Conservation (phyloP, 2,329 filamentous ascomycete species). For the Didymella sp. region DNA sequence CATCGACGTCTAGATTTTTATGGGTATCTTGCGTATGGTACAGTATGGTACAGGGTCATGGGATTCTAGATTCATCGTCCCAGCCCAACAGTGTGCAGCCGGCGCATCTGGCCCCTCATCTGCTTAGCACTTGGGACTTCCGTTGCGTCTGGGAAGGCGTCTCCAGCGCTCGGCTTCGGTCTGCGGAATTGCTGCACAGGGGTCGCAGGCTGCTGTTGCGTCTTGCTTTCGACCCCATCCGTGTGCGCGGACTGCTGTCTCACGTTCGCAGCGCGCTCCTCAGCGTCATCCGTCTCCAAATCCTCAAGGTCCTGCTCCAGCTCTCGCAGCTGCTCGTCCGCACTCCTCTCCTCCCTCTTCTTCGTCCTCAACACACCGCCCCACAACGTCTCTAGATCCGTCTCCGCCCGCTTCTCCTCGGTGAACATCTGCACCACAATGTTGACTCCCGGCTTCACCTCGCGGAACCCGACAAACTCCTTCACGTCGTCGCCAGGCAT, state of each 20-base stretch:
- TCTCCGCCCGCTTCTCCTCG: slow-evolving; percentile 70
- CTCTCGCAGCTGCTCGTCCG: slow-evolving; percentile 38
- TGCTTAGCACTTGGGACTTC: slow-evolving; percentile 13
- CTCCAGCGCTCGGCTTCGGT: slow-evolving; percentile 32
- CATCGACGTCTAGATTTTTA: background rate
- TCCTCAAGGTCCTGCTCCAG: slow-evolving; percentile 33
- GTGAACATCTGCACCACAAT: slow-evolving; percentile 76
- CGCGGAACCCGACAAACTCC: slow-evolving; percentile 79
- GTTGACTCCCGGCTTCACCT: slow-evolving; percentile 61
- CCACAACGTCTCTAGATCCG: slow-evolving; percentile 72
- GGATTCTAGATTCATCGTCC: background rate
- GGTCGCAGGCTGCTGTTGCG: slow-evolving; percentile 4
- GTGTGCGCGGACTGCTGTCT: background rate
- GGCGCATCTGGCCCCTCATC: slow-evolving; percentile 28
- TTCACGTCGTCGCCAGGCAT: slow-evolving; percentile 49
- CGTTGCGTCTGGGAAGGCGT: slow-evolving; percentile 33
- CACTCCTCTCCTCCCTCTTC: slow-evolving; percentile 47
- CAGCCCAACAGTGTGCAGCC: slow-evolving; percentile 40
- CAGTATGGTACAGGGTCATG: background rate
- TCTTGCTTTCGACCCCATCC: background rate
- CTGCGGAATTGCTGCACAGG: slow-evolving; percentile 28
- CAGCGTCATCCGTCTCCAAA: slow-evolving; percentile 26
- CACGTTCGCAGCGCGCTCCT: slow-evolving; percentile 11
- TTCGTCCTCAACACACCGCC: slow-evolving; percentile 55
- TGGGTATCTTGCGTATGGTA: slow-evolving; percentile 17